phyloP scores from a whole-genome alignment of 2,329 filamentous ascomycete genomes.

The Exophiala bonariae region DNA sequence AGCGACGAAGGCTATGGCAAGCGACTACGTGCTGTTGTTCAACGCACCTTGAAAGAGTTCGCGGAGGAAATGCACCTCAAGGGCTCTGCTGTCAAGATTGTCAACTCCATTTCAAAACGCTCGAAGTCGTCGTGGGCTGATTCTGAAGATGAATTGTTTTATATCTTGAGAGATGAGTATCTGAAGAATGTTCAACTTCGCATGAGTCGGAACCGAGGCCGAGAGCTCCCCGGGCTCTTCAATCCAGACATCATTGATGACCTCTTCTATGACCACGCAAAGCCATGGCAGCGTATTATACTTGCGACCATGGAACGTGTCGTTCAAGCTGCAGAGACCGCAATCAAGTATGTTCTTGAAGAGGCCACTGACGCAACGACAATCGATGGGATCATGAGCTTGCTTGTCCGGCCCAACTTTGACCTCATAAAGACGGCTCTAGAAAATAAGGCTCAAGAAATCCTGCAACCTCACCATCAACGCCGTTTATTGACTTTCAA shows the following conservation, averaged over 20 bases:
- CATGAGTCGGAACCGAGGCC: constrained; percentile 27
- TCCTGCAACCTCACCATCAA: constrained; percentile 49
- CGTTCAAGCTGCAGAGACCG: constrained; percentile 28
- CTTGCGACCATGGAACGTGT: constrained; percentile 26
- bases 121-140: constrained; percentile 25
- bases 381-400: constrained; percentile 19
- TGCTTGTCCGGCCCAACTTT: constrained; percentile 28
- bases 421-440: constrained; percentile 30
- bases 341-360: constrained; percentile 27
- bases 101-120: constrained; percentile 11
- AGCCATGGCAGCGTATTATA: constrained; percentile 36
- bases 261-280: constrained; percentile 36
- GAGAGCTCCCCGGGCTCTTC: constrained; percentile 37
- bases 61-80: constrained; percentile 14
- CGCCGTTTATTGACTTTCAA: constrained; percentile 39
- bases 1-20: constrained; percentile 24
- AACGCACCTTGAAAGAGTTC: constrained; percentile 31
- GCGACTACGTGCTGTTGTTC: constrained; percentile 32
- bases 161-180: constrained; percentile 34
- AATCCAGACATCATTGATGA: constrained; percentile 35
- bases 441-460: constrained; percentile 42
- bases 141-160: constrained; percentile 4
- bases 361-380: constrained; percentile 30
- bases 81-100: constrained; percentile 21
- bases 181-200: constrained; percentile 40